A percentile compares a stretch with the other conserved stretches of the same genome.
Evolutionary conservation across 805 yeast species (phyloP).

Genomic region (Lipomyces mesembrius): DNA sequence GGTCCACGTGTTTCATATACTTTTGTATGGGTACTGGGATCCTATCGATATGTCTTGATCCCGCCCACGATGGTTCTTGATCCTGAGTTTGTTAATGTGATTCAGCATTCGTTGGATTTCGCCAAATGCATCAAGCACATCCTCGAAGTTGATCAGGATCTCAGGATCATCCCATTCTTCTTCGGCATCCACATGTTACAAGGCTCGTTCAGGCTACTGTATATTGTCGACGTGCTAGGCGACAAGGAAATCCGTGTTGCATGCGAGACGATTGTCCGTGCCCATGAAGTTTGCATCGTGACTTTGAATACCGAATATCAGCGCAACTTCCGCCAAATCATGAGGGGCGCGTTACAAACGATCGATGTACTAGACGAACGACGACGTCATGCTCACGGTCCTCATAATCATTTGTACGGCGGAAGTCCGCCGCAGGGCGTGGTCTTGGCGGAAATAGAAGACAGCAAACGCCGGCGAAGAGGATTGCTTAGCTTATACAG

Average conservation of each 20-base stretch:
- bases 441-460: constrained; percentile 40
- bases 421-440: constrained; percentile 33
- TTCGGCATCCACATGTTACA: constrained; percentile 44
- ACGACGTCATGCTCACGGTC: constrained; percentile 23
- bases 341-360: constrained; percentile 44
- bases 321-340: constrained; percentile 43
- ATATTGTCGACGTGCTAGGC: constrained; percentile 39
- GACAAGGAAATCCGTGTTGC: constrained; percentile 42
- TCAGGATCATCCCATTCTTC: constrained; percentile 43
- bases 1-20: constrained; percentile 42
- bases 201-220: constrained; percentile 41
- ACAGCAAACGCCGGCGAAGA: constrained; percentile 41
- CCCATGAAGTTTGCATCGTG: constrained; percentile 44
- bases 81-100: constrained; percentile 39
- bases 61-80: constrained; percentile 38
- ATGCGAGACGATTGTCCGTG: constrained; percentile 43
- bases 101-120: constrained; percentile 42
- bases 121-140: constrained; percentile 41
- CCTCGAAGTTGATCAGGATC: constrained; percentile 42
- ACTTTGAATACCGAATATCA: constrained; percentile 44
- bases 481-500: constrained; percentile 47
- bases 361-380: constrained; percentile 33
- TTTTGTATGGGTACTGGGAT: constrained; percentile 43
- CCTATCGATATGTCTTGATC: constrained; percentile 41
- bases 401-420: constrained; percentile 29